Base-by-base conservation (phyloP, 805 yeast genomes). In the Kazachstania taianensis region DNA sequence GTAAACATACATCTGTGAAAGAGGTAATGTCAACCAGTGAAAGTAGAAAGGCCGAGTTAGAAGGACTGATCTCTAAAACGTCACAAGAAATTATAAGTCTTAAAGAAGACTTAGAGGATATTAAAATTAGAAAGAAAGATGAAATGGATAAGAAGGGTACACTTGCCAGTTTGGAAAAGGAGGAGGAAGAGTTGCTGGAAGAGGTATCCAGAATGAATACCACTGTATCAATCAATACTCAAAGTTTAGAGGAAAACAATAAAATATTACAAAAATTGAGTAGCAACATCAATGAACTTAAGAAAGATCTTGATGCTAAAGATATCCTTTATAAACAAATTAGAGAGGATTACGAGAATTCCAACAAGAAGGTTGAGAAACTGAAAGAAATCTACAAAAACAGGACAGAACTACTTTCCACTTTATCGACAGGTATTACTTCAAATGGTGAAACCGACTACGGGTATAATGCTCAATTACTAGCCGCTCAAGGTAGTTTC, bases 391-490 rank as follows among this genome's bases (percentile, higher is more conserved):
- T 66, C 10, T 65, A 70, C 32, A 62, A 65, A 23, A 69, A 65
- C 40, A 83, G 81, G 46, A 89, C 83, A 48, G 96, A 87, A 42
- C 65, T 87, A 8, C 60, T 84, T 7, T 81, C 92, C 0, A 78
- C 94, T 0, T 65, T 87, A 28, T 76, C 86, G 0, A 84, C 95
- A 0, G 96, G 96, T 48, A 77, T 87, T n/a, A 81, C 95, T 0
- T 73, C 94, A 0, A 77, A 73, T 40, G 95, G 94, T 37, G 67
- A 65, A 24, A 63, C 78, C 0, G 80, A 78, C 48, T 78, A 81
- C 23, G 96, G 96, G 7, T 87, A 83, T 56, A 62, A 69, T 42
- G 69, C 78, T 2, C 94, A 85, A 48, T 59, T 86, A 28, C 72
- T 73, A 39, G 75, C 73, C 32, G 75, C 74, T 7, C 79, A 78